A percentile compares a stretch with the other conserved stretches of the same genome.
phyloP scores from a whole-genome alignment of 352 stramenopile species.

The Phytophthora foliorum region DNA sequence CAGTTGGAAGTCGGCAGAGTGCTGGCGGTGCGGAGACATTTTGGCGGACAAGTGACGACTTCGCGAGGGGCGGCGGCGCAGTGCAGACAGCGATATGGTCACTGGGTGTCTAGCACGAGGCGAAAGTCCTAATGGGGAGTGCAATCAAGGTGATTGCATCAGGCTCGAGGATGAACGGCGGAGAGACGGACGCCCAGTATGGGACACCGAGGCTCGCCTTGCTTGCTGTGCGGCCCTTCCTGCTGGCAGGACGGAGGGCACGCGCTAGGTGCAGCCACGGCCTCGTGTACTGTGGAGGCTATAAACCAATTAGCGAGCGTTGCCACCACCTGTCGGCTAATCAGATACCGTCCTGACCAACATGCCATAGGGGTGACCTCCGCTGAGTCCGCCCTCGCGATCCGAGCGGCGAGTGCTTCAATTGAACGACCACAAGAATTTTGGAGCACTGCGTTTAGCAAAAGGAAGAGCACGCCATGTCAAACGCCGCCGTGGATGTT shows the following conservation, averaged over 20 bases:
- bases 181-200: conserved; percentile 34
- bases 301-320: conserved; percentile 6
- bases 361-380: not conserved
- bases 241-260: conserved; percentile 11
- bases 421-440: conserved; percentile 41
- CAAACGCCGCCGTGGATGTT: not conserved
- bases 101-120: conserved; percentile 16
- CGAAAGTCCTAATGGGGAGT: conserved; percentile 31
- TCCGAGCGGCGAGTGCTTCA: conserved; percentile 9
- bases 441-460: conserved; percentile 19
- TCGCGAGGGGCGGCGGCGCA: conserved; percentile 13
- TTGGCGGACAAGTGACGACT: conserved; percentile 28
- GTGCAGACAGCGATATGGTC: conserved; percentile 14
- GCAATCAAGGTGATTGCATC: conserved; percentile 25
- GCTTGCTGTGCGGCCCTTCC: conserved; percentile 18
- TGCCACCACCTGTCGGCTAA: conserved; percentile 16
- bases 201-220: conserved; percentile 31
- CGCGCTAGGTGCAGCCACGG: too few relatives aligned
- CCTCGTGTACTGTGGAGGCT: not conserved
- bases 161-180: conserved; percentile 33
- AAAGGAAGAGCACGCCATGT: conserved; percentile 5
- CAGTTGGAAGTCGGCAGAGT: conserved; percentile 33
- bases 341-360: conserved; percentile 13
- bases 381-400: conserved; percentile 18
- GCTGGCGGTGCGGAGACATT: conserved; percentile 37